phyloP scores from a whole-genome alignment of 768 basidiomycete species.

The Phlebiopsis gigantea region DNA sequence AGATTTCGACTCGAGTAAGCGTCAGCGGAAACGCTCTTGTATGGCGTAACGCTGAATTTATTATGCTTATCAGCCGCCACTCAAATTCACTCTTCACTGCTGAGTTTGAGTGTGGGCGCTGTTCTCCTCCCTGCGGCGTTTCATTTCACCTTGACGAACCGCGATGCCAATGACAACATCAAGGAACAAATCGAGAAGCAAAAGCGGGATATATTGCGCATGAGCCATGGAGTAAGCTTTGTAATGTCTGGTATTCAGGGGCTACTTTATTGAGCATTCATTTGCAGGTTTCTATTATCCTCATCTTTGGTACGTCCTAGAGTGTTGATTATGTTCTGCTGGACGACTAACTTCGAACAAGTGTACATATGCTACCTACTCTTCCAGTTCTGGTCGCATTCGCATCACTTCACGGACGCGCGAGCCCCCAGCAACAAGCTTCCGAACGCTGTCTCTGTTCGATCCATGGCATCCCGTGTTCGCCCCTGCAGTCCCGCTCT shows the following conservation, averaged over 20 bases:
- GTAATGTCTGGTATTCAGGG: too few species aligned
- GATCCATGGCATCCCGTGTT: conserved; percentile 13
- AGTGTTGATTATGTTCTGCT: not conserved
- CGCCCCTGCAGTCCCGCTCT: conserved; percentile 6
- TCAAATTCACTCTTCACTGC: conserved; percentile 69
- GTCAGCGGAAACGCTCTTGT: not conserved
- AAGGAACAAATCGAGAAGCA: conserved; percentile 29
- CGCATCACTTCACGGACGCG: conserved; percentile 42
- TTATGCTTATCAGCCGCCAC: conserved; percentile 38
- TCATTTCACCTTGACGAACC: conserved; percentile 44
- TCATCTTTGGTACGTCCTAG: conserved; percentile 8
- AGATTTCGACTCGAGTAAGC: conserved; percentile 63
- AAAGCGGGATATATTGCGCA: conserved; percentile 36
- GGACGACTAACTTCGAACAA: conserved; percentile 16
- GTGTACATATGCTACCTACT: conserved; percentile 48
- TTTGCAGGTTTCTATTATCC: conserved; percentile 7
- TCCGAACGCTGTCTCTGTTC: conserved; percentile 14
- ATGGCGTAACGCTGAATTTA: not conserved
- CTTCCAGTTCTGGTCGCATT: conserved; percentile 55
- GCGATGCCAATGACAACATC: conserved; percentile 11
- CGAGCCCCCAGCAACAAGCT: conserved; percentile 7
- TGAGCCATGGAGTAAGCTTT: conserved; percentile 46
- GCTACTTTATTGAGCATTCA: not conserved
- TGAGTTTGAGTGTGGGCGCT: conserved; percentile 77
- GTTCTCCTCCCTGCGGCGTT: conserved; percentile 78